These are phyloP conservation scores for Phytophthora melonis DNA, from an alignment of 352 stramenopile species.

Conservation along the genomic window DNA sequence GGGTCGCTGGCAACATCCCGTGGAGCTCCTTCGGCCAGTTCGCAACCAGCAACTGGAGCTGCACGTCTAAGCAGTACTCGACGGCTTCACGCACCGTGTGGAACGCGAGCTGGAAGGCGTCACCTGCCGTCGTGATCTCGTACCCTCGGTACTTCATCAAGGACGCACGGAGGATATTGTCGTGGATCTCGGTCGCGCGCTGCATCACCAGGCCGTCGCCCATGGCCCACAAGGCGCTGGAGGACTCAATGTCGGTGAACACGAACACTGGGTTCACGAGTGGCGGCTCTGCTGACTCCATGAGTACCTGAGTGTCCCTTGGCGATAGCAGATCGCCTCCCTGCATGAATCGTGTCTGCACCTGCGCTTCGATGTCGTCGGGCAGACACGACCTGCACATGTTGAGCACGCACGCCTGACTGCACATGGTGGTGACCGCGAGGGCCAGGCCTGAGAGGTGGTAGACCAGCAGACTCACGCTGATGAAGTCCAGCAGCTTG, in stretches of 20 bases:
- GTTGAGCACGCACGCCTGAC: slow-evolving; percentile 53
- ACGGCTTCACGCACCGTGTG: slow-evolving; percentile 67
- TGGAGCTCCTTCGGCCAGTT: slow-evolving; percentile 67
- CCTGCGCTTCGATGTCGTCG: slow-evolving; percentile 52
- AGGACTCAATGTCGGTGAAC: slow-evolving; percentile 76
- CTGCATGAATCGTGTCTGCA: slow-evolving; percentile 51
- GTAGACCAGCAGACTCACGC: slow-evolving; percentile 52
- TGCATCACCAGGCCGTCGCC: slow-evolving; percentile 58
- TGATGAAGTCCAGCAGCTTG: slow-evolving; percentile 51
- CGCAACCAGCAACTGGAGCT: slow-evolving; percentile 59
- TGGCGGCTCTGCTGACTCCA: slow-evolving; percentile 52
- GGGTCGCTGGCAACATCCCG: slow-evolving; percentile 51
- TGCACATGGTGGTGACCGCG: slow-evolving; percentile 60
- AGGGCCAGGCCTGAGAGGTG: slow-evolving; percentile 52
- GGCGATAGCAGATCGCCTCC: slow-evolving; percentile 49
- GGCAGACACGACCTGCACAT: slow-evolving; percentile 49
- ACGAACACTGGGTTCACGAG: slow-evolving; percentile 70
- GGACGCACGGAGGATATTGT: slow-evolving; percentile 60
- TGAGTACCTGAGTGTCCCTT: slow-evolving; percentile 46
- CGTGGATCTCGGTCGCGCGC: slow-evolving; percentile 60
- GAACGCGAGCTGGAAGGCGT: slow-evolving; percentile 73
- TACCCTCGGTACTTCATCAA: slow-evolving; percentile 69
- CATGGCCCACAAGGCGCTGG: slow-evolving; percentile 62
- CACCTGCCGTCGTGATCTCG: slow-evolving; percentile 67
- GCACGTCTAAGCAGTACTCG: slow-evolving; percentile 69